Percentiles rank a stretch among this genome's conserved stretches.
Evolutionary conservation across 495 filamentous ascomycete species (phyloP).

Genomic region (Talaromyces trachyspermus): DNA sequence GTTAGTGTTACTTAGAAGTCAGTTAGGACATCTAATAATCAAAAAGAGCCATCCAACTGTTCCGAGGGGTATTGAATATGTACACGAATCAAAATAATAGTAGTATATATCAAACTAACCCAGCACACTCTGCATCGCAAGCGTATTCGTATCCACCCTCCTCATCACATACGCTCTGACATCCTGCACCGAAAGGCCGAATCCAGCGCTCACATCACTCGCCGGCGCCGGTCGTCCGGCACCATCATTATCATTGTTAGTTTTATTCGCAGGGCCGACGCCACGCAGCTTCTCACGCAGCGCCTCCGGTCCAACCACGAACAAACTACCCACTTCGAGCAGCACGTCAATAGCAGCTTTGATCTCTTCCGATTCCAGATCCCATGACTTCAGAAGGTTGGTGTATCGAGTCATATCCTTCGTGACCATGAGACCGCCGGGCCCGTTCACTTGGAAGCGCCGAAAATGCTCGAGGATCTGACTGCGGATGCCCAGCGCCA

Average conservation of each 20-base stretch:
- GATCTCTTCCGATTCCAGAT: slow-evolving; percentile 52
- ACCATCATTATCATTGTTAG: slow-evolving; percentile 11
- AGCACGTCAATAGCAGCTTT: slow-evolving; percentile 66
- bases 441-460: slow-evolving; percentile 82
- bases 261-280: slow-evolving; percentile 12
- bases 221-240: neutral
- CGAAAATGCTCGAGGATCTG: slow-evolving; percentile 90
- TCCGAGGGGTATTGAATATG: slow-evolving; percentile 4
- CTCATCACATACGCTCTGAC: slow-evolving; percentile 75
- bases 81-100: neutral
- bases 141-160: slow-evolving; percentile 73
- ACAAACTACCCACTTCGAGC: slow-evolving; percentile 91
- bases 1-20: no score
- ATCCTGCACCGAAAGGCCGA: slow-evolving; percentile 54
- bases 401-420: slow-evolving; percentile 94
- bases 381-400: slow-evolving; percentile 72
- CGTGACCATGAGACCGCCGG: slow-evolving; percentile 87
- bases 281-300: slow-evolving; percentile 69
- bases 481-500: slow-evolving; percentile 67
- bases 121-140: slow-evolving; percentile 75
- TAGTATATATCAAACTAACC: slow-evolving; percentile 36
- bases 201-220: slow-evolving; percentile 12
- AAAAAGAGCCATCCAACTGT: no score
- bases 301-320: slow-evolving; percentile 88
- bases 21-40: no score